Base-by-base conservation (phyloP, 139 green algal genomes). In the Picochlorum sp. region DNA sequence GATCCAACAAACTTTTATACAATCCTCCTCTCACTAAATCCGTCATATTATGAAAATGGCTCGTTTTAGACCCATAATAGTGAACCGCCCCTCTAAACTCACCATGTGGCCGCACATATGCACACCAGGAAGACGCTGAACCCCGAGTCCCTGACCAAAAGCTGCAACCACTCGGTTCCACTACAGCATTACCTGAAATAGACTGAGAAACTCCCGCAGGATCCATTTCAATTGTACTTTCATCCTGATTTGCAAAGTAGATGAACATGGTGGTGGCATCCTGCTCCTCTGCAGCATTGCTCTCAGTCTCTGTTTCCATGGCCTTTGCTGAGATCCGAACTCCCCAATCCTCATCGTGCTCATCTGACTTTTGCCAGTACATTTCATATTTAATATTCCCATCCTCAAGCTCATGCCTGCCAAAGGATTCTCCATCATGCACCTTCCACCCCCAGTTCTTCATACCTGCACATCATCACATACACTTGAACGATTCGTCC, bases 351-450 rank as follows among this genome's bases (percentile, higher is more conserved):
- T 45, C 60, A 6, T 24, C 49, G 4, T 16, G 4, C n/a, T n/a
- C 38, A 28, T 2, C 45, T 16, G 4, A 8, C 24, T 73, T 62
- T 26, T 71, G 63, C 60, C 65, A 75, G 1, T 58, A 37, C 13
- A 68, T 75, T 7, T 77, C 83, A 47, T 95, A 77, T 47, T 85
- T 79, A 63, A 82, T 71, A 18, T 73, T 45, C 0, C 56, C 66
- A 51, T 96, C 89, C 4, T 72, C 24, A 1, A 95, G 56, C 31
- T 77, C 45, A 66, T 97, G 91, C 18, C 77, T 62, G 9, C 88
- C 91, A 70, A 82, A 96, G 8, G 18, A 62, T 23, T 70, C 44
- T 13, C 90, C 91, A 68, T 97, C 90, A 67, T 97, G 91, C 11
- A 69, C 57, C 54, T 82, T 55, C 88, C 88, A 96, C 9, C 88